Conservation (phyloP, 2,329 filamentous ascomycete species). For the Escovopsis sp. region DNA sequence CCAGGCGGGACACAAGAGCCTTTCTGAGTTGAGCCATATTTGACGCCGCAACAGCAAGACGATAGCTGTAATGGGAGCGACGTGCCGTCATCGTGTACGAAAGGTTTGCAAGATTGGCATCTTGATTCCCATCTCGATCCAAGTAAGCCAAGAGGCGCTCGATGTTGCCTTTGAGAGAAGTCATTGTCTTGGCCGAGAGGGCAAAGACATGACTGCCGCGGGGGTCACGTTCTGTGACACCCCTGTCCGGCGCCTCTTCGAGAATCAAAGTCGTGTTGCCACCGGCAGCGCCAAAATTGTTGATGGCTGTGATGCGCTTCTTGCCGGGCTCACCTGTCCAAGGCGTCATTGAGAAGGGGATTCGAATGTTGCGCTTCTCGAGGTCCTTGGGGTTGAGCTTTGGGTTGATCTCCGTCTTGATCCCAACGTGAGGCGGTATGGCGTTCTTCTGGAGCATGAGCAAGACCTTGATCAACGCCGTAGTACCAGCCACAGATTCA, state of each 20-base stretch:
- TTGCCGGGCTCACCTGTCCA: slow-evolving; percentile 15
- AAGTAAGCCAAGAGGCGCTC: slow-evolving; percentile 39
- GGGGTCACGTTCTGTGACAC: slow-evolving; percentile 39
- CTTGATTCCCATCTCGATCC: slow-evolving; percentile 23
- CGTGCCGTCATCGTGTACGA: slow-evolving; percentile 26
- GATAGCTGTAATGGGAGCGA: slow-evolving; percentile 10
- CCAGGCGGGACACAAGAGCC: neutral
- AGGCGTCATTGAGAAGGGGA: slow-evolving; percentile 20
- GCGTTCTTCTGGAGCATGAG: slow-evolving; percentile 33
- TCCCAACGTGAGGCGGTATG: slow-evolving; percentile 39
- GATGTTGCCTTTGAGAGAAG: slow-evolving; percentile 42
- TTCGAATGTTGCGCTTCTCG: slow-evolving; percentile 22
- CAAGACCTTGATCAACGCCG: slow-evolving; percentile 42
- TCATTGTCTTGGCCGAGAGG: slow-evolving; percentile 37
- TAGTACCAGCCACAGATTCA: slow-evolving; percentile 41
- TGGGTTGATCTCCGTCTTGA: slow-evolving; percentile 33
- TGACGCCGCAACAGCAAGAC: neutral
- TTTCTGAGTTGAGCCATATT: neutral
- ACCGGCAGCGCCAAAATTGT: slow-evolving; percentile 39
- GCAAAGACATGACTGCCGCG: slow-evolving; percentile 40
- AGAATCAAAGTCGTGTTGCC: slow-evolving; percentile 49
- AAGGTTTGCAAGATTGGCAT: slow-evolving; percentile 38
- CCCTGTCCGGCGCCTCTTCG: slow-evolving; percentile 48
- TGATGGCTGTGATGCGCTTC: slow-evolving; percentile 24
- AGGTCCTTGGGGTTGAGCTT: slow-evolving; percentile 25